phyloP scores from a whole-genome alignment of 2,329 filamentous ascomycete species.

The Aspergillus sp. region DNA sequence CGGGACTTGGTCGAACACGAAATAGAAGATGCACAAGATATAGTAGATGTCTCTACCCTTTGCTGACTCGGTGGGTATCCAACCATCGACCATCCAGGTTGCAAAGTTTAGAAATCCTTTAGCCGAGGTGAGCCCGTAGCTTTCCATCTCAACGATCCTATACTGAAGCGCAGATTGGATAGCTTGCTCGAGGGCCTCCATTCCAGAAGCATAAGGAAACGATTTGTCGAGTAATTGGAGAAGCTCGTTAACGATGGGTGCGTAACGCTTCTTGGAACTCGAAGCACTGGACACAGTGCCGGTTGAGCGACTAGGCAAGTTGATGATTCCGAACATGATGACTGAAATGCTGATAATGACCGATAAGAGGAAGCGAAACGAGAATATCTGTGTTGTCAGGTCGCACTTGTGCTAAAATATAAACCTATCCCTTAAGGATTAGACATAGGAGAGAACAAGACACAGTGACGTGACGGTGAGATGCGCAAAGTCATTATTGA shows the following conservation, averaged over 20 bases:
- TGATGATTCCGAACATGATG: not conserved
- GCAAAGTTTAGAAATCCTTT: constrained; percentile 16
- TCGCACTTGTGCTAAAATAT: no score
- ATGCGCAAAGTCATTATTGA: not conserved
- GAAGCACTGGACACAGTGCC: not conserved
- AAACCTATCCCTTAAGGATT: not conserved
- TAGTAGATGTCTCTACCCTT: constrained; percentile 41
- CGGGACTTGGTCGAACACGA: constrained; percentile 40
- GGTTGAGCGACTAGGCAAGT: not conserved
- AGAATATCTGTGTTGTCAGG: not conserved
- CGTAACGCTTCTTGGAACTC: not conserved
- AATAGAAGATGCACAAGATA: constrained; percentile 46
- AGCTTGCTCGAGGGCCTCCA: not conserved
- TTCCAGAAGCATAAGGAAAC: not conserved
- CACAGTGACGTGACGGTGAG: not conserved
- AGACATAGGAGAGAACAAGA: not conserved
- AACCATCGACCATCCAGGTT: constrained; percentile 29
- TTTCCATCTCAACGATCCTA: not conserved
- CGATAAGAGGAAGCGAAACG: not conserved
- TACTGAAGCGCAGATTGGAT: not conserved
- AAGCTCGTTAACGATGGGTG: not conserved
- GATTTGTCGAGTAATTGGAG: not conserved
- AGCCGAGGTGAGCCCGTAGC: not conserved
- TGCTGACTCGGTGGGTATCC: constrained; percentile 41
- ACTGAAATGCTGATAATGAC: not conserved